These are phyloP conservation scores for Jaenimonas drosophilae DNA, from an alignment of 208 protist species.

Conservation along the genomic window DNA sequence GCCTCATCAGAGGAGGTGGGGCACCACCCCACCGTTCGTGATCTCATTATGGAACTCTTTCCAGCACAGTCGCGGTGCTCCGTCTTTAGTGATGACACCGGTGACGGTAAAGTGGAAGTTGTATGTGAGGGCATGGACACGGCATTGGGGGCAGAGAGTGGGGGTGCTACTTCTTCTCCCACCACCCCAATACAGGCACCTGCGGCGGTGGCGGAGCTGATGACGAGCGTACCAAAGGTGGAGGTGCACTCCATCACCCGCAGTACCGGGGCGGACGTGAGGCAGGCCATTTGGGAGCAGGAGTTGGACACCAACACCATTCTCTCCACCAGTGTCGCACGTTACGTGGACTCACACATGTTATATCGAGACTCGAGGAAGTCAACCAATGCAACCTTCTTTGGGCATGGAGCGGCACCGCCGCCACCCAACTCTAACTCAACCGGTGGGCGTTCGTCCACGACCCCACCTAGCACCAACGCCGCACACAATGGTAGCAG, in stretches of 20 bases:
- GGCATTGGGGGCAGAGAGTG: no score
- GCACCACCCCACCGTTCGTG: slow-evolving; percentile 37
- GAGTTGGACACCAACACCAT: slow-evolving; percentile 44
- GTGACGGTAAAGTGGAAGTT: neutral
- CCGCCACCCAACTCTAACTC: no score
- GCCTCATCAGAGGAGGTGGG: neutral
- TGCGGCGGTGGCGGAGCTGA: neutral
- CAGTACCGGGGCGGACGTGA: slow-evolving; percentile 71
- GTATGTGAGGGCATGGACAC: neutral
- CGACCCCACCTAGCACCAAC: no score
- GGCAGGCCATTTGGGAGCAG: slow-evolving; percentile 79
- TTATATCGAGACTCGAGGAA: slow-evolving; percentile 79
- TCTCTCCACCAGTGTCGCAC: slow-evolving; percentile 58
- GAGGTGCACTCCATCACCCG: slow-evolving; percentile 74
- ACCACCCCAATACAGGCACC: neutral
- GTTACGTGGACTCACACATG: slow-evolving; percentile 71
- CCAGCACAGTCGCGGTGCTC: no score
- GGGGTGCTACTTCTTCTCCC: no score
- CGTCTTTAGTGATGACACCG: neutral
- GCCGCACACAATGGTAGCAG: neutral
- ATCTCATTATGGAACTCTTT: slow-evolving; percentile 79
- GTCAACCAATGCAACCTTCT: no score
- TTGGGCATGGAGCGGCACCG: no score
- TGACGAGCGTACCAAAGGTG: slow-evolving; percentile 37
- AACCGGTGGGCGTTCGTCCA: no score